Evolutionary conservation across 257 asterid species (phyloP).

Genomic region (Thymus mandschuricus): DNA sequence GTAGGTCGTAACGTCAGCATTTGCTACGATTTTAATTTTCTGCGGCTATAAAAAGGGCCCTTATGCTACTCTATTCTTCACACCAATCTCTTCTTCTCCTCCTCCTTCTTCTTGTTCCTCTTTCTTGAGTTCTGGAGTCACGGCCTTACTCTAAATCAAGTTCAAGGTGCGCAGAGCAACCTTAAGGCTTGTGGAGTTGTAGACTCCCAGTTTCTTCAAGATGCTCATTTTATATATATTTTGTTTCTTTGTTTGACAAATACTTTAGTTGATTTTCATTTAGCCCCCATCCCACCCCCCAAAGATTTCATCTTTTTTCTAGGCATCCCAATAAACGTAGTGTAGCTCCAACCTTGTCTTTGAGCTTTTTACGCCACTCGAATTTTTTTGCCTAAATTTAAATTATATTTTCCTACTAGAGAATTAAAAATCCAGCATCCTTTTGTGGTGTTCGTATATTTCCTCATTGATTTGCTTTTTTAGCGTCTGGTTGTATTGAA

Average conservation of each 20-base stretch:
- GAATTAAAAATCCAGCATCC: too few species aligned
- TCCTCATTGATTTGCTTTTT: too few species aligned
- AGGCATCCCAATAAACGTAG: background rate
- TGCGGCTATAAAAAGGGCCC: background rate
- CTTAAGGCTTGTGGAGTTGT: background rate
- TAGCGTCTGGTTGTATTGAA: too few species aligned
- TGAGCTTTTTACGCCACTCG: background rate
- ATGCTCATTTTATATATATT: background rate
- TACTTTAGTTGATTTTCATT: background rate
- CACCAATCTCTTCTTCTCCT: background rate
- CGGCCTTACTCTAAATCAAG: background rate
- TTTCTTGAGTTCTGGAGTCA: background rate
- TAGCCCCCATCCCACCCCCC: background rate
- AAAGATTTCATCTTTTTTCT: background rate
- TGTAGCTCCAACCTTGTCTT: background rate
- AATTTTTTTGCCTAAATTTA: background rate
- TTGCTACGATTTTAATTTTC: background rate
- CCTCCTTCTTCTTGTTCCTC: background rate
- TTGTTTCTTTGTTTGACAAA: background rate
- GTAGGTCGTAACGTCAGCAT: constrained; percentile 5
- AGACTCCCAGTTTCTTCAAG: background rate
- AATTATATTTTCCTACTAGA: too few species aligned
- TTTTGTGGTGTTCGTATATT: too few species aligned
- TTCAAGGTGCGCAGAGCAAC: background rate
- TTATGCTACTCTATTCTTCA: background rate